Evolutionary conservation across 192 early-diverging fungal species (phyloP).

Genomic region (Coemansia sp.): DNA sequence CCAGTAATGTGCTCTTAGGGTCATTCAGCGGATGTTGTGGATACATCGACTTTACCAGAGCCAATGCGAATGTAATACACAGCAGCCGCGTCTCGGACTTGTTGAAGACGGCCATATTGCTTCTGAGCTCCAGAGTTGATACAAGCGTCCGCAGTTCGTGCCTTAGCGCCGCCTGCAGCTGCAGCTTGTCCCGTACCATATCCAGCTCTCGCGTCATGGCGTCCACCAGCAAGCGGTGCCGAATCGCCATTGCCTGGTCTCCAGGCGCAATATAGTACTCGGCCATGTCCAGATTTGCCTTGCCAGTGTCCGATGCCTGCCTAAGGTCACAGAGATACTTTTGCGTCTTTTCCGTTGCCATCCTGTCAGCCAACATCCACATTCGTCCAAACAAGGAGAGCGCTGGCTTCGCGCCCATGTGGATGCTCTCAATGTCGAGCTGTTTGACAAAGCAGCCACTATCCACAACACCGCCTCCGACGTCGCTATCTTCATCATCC

Average conservation of each 20-base stretch:
- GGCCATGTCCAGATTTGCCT: neutral
- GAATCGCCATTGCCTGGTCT: constrained; percentile 42
- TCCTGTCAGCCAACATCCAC: constrained; percentile 45
- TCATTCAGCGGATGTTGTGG: constrained; percentile 8
- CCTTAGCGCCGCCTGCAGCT: constrained; percentile 8
- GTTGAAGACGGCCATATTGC: constrained; percentile 46
- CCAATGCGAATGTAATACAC: constrained; percentile 30
- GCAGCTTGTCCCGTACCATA: constrained; percentile 20
- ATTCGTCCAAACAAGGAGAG: constrained; percentile 53
- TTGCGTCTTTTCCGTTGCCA: constrained; percentile 34
- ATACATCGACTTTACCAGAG: constrained; percentile 28
- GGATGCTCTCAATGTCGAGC: constrained; percentile 14
- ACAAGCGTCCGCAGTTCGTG: constrained; percentile 37
- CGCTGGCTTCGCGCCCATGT: constrained; percentile 6
- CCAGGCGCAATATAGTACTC: constrained; percentile 35
- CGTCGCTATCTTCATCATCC: constrained; percentile 1
- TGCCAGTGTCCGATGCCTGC: neutral
- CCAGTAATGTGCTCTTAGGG: constrained; percentile 2
- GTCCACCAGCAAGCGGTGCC: constrained; percentile 32
- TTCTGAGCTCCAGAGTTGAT: constrained; percentile 46
- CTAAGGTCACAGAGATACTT: constrained; percentile 29
- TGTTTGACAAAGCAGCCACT: constrained; percentile 29
- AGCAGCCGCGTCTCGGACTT: constrained; percentile 36
- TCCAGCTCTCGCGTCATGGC: constrained; percentile 24
- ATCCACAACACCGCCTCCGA: neutral